Percentiles rank a stretch among this genome's conserved stretches.
Evolutionary conservation across 108 stramenopile genomes (phyloP).

Genomic region (Pseudonitzschia pungens): DNA sequence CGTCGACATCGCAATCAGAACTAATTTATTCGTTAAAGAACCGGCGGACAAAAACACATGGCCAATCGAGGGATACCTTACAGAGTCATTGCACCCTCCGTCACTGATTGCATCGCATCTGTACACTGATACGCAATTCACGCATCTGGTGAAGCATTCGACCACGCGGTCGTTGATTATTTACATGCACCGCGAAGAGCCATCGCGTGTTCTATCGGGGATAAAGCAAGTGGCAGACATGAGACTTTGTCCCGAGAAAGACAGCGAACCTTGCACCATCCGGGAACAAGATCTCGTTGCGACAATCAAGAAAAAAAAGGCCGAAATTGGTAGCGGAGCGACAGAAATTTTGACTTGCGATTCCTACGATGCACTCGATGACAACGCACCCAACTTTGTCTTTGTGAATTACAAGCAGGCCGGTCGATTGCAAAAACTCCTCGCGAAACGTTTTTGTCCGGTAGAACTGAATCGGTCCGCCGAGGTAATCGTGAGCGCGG

Average conservation of each 20-base stretch:
- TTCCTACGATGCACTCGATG: slow-evolving; percentile 27
- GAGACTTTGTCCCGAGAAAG: background rate
- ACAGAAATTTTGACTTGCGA: slow-evolving; percentile 23
- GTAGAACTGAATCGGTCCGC: background rate
- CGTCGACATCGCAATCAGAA: too few species aligned
- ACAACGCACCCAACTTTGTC: slow-evolving; percentile 39
- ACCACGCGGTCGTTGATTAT: background rate
- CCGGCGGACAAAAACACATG: too few species aligned
- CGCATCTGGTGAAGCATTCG: background rate
- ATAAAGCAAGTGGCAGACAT: slow-evolving; percentile 11
- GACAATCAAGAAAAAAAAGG: background rate
- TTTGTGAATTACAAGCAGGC: slow-evolving; percentile 41
- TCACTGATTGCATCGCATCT: too few species aligned
- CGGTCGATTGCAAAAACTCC: slow-evolving; percentile 14
- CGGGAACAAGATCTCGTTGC: background rate
- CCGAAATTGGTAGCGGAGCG: background rate
- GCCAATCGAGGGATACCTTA: too few species aligned
- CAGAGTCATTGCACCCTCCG: too few species aligned
- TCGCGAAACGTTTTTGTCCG: slow-evolving; percentile 38
- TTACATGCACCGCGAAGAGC: slow-evolving; percentile 46
- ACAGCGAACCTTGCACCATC: background rate
- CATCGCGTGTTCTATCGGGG: slow-evolving; percentile 27
- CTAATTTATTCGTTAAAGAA: too few species aligned
- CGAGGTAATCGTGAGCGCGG: background rate
- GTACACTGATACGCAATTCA: too few species aligned